phyloP scores from a whole-genome alignment of 2,329 filamentous ascomycete genomes.

The Fusarium irregulare region DNA sequence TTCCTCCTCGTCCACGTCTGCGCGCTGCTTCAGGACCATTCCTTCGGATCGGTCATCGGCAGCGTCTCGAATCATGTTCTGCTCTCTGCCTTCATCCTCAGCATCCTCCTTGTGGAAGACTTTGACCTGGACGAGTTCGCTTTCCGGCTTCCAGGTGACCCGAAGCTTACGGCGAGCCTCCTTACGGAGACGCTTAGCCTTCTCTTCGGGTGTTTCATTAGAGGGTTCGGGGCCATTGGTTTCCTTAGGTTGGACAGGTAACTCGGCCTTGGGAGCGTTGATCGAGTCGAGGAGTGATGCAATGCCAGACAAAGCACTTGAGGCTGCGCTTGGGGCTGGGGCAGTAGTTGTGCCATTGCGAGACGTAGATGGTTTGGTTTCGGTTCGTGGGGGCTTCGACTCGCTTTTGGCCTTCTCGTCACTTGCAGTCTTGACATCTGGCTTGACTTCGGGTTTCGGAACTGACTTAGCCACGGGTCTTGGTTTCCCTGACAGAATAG shows the following conservation, averaged over 20 bases:
- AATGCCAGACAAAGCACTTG: slow-evolving; percentile 60
- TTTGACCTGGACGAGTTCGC: slow-evolving; percentile 73
- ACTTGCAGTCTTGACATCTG: slow-evolving; percentile 43
- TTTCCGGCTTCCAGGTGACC: slow-evolving; percentile 77
- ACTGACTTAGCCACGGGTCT: slow-evolving; percentile 57
- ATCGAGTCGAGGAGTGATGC: slow-evolving; percentile 65
- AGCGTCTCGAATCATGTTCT: slow-evolving; percentile 77
- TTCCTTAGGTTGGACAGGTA: slow-evolving; percentile 64
- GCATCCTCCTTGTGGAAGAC: slow-evolving; percentile 78
- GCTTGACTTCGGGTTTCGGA: slow-evolving; percentile 51
- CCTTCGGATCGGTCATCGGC: slow-evolving; percentile 79
- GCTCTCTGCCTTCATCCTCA: slow-evolving; percentile 75
- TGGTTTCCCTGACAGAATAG: slow-evolving; percentile 62
- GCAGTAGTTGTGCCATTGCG: slow-evolving; percentile 47
- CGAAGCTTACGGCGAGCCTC: slow-evolving; percentile 76
- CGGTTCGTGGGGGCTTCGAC: slow-evolving; percentile 44
- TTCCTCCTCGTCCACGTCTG: slow-evolving; percentile 62
- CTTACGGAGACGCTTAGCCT: slow-evolving; percentile 74
- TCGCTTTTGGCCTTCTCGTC: slow-evolving; percentile 51
- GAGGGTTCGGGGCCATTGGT: slow-evolving; percentile 59
- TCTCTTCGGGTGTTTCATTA: slow-evolving; percentile 75
- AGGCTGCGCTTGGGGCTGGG: slow-evolving; percentile 32
- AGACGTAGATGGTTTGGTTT: slow-evolving; percentile 46
- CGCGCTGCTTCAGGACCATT: slow-evolving; percentile 71
- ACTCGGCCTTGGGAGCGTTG: slow-evolving; percentile 56